Evolutionary conservation across 2,329 filamentous ascomycete genomes (phyloP), one percentile per base, ranked within the genome.

Genomic region (Fusarium acutatum): DNA sequence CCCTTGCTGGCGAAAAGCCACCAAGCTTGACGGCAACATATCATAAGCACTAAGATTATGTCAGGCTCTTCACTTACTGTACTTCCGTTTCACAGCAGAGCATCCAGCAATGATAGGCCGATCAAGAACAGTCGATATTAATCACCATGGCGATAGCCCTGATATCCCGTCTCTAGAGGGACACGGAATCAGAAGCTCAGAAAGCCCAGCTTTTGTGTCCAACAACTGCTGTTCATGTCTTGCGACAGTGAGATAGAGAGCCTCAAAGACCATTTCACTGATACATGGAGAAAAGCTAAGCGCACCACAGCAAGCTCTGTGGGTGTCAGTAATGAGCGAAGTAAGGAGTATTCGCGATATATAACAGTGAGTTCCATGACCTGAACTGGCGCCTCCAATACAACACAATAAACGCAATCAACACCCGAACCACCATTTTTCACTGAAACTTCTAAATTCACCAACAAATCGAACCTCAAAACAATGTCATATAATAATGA

Each of bases 81-180:
- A 14, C 24, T n/a, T 7, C 10, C 2, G 5, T 17, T 28, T 28
- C 20, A 54, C 14, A 28, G 24, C 2, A n/a, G 11, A 40, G 6
- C 3, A n/a, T 13, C 14, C 8, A 6, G 8, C 2, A n/a, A 18
- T 28, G 20, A 17, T 3, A 12, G 1, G 6, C 11, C 2, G 20
- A 7, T 54, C 5, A 40, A 22, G 24, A 9, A 20, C 1, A 22
- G 34, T 9, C 14, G 14, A 18, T n/a, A 1, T 7, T n/a, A 9
- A n/a, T 40, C 20, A 28, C 34, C 17, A 37, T 54, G 24, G 14
- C 3, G 6, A n/a, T 4, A 28, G 15, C 20, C 2, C 14, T 54
- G 20, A 40, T 3, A 17, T n/a, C 1, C 8, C 22, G 18, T 12
- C 15, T n/a, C 20, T 18, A 6, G 1, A 6, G 14, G 18, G 11